Base-by-base conservation (phyloP, 345 rosid genomes). In the Streptanthus diversifolius region DNA sequence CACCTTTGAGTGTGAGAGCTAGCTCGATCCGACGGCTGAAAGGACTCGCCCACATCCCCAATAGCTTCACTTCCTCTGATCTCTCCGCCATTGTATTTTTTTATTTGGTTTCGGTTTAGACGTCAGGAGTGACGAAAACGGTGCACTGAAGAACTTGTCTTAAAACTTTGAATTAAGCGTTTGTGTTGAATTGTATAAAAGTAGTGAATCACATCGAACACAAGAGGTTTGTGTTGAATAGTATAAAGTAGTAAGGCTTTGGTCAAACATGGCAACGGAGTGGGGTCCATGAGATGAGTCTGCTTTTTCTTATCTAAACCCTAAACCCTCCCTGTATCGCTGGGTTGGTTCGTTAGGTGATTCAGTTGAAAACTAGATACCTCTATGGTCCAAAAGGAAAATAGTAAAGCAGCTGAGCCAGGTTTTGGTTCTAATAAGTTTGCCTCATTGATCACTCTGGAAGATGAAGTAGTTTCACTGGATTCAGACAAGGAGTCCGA, bases 41-140 rank as follows among this genome's bases (percentile, higher is more conserved):
- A 47, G 82, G 82, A 40, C 88, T 80, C 0, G 70, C 72, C 88
- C 83, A 80, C 4, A 24, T 60, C 3, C 88, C 86, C 5, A 80
- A 51, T 12, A 84, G 71, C 77, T 80, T 80, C 69, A 84, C 83
- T 77, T 82, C 82, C 58, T 80, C 80, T 11, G 63, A 57, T 40
- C 48, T 68, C 69, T 53, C 74, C 1, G 52, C 79, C 79, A 75
- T 75, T 43, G 5, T 30, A 15, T 44, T 25, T 13, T 30, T 30
- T 30, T 11, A 40, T 4, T 29, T 24, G n/a, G 24, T 19, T 51
- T 24, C 59, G 60, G 22, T 55, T 2, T 57, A 7, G 37, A 70
- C 58, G 74, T 48, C 45, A 60, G 2, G 27, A 36, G 59, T 70
- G 74, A 59, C 74, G 66, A 70, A 58, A 25, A 30, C 15, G 10